A percentile compares a stretch with the other conserved stretches of the same genome.
Evolutionary conservation across 2,329 filamentous ascomycete genomes (phyloP).

Genomic region (Thelonectria discophora): DNA sequence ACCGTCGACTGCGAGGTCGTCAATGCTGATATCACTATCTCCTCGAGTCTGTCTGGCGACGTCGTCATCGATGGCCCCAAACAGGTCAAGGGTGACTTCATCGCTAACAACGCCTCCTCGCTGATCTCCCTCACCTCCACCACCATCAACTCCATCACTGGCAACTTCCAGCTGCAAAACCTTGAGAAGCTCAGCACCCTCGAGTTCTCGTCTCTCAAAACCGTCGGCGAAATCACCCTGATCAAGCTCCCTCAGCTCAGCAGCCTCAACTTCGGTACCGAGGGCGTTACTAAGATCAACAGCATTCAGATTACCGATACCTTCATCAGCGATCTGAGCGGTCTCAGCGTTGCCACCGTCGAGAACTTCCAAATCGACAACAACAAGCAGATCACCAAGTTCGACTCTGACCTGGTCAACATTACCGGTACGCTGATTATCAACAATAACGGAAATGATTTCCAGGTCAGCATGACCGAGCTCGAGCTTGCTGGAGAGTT

Average conservation of each 20-base stretch:
- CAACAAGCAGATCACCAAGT: slow-evolving; percentile 81
- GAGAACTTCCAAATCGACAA: slow-evolving; percentile 84
- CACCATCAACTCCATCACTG: slow-evolving; percentile 71
- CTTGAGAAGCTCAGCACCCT: slow-evolving; percentile 75
- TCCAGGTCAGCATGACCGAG: slow-evolving; percentile 79
- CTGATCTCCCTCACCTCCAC: slow-evolving; percentile 71
- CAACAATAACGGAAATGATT: slow-evolving; percentile 78
- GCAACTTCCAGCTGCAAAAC: slow-evolving; percentile 74
- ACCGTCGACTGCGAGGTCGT: slow-evolving; percentile 74
- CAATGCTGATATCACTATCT: slow-evolving; percentile 73
- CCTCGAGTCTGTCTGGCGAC: slow-evolving; percentile 60
- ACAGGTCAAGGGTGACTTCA: slow-evolving; percentile 65
- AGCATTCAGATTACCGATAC: slow-evolving; percentile 86
- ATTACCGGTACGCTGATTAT: slow-evolving; percentile 77
- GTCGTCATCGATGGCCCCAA: slow-evolving; percentile 70
- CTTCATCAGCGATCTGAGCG: slow-evolving; percentile 77
- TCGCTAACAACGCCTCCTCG: slow-evolving; percentile 65
- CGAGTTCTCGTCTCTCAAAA: slow-evolving; percentile 69
- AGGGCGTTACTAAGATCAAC: slow-evolving; percentile 71
- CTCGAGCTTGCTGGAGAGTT: slow-evolving; percentile 66
- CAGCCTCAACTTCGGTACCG: slow-evolving; percentile 57
- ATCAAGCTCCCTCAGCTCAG: slow-evolving; percentile 72
- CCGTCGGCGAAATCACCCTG: slow-evolving; percentile 75
- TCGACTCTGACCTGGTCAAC: slow-evolving; percentile 81
- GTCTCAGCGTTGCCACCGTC: slow-evolving; percentile 81